Percentiles rank a stretch among this genome's conserved stretches.
Evolutionary conservation across 305 asterid genomes (phyloP).

Genomic region (Caryopteris hybrid): DNA sequence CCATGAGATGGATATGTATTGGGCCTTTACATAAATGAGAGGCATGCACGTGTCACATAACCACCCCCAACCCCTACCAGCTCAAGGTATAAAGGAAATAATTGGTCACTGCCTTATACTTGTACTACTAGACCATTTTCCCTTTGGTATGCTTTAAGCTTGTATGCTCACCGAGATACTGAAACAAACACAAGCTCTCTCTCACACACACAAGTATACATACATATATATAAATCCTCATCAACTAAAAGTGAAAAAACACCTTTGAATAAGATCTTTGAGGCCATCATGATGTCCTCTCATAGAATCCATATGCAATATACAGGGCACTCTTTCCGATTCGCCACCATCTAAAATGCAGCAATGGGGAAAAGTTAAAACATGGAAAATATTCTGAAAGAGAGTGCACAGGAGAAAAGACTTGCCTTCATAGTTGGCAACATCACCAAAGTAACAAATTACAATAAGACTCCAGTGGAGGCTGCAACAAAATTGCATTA

Average conservation of each 20-base stretch:
- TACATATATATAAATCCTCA: not conserved
- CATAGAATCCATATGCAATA: conserved; percentile 96
- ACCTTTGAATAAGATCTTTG: conserved; percentile 83
- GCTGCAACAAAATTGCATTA: conserved; percentile 47
- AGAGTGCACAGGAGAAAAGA: conserved; percentile 19
- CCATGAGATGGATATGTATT: not conserved
- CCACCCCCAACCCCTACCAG: not conserved
- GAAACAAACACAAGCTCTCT: not conserved
- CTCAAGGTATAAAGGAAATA: conserved; percentile 10
- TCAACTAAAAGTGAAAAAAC: conserved; percentile 9
- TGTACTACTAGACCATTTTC: conserved; percentile 3
- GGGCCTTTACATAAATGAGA: not conserved
- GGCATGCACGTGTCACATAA: not conserved
- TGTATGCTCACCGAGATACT: not conserved
- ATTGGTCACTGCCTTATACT: not conserved
- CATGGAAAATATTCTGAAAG: conserved; percentile 12
- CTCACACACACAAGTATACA: not conserved
- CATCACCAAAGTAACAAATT: conserved; percentile 87
- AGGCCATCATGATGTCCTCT: conserved; percentile 86
- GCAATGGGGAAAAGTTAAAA: conserved; percentile 17
- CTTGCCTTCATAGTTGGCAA: conserved; percentile 71
- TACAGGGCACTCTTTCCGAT: conserved; percentile 69
- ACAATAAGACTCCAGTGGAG: conserved; percentile 93
- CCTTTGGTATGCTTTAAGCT: conserved; percentile 8
- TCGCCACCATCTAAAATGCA: conserved; percentile 45